phyloP scores from a whole-genome alignment of 176 grass and related monocot genomes.

The Tuctoria greenei region DNA sequence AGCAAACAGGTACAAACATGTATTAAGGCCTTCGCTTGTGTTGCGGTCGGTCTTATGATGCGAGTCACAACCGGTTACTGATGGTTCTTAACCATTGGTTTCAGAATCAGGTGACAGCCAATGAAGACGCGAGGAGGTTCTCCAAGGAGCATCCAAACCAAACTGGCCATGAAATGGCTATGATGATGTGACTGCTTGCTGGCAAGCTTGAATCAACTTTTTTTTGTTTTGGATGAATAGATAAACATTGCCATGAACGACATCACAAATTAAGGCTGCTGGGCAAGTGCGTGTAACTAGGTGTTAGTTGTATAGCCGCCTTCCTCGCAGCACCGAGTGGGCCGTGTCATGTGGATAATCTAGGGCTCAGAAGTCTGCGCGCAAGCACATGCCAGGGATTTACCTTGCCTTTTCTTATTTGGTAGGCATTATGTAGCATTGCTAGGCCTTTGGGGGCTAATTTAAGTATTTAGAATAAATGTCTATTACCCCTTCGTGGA shows the following conservation, averaged over 20 bases:
- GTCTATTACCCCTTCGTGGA: conserved; percentile 18
- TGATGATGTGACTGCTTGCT: conserved; percentile 8
- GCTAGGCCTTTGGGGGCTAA: conserved; percentile 45
- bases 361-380: conserved; percentile 40
- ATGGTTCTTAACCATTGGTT: conserved; percentile 13
- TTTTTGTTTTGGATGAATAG: conserved; percentile 27
- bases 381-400: conserved; percentile 30
- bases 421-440: conserved; percentile 33
- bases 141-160: background rate
- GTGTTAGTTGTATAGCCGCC: conserved; percentile 43
- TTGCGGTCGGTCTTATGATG: background rate
- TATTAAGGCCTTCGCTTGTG: background rate
- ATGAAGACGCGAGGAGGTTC: conserved; percentile 26
- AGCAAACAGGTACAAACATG: conserved; percentile 33
- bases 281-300: conserved; percentile 24
- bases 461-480: conserved; percentile 25
- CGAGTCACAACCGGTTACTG: background rate
- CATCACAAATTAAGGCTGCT: background rate
- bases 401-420: background rate
- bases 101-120: conserved; percentile 43
- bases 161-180: conserved; percentile 11
- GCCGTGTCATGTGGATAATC: conserved; percentile 37
- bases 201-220: background rate
- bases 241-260: background rate
- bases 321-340: conserved; percentile 12